Conservation (phyloP, 2,329 filamentous ascomycete genomes). For the Alternaria conjuncta region DNA sequence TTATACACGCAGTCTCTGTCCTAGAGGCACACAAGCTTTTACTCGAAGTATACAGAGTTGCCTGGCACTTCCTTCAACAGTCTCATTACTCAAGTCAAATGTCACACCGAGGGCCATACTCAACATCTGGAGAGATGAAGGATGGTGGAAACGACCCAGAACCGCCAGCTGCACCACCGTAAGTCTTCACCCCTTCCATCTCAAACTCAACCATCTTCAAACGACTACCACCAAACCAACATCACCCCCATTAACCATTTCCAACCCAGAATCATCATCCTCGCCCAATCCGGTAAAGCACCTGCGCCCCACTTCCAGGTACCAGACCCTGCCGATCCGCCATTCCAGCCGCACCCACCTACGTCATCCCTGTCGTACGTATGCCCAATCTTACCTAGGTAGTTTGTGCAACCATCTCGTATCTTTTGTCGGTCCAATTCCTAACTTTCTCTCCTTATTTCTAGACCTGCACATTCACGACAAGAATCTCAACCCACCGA, state of each 20-base stretch:
- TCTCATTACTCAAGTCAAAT: background rate
- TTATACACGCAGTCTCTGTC: background rate
- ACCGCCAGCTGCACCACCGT: conserved; percentile 38
- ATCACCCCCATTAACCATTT: conserved; percentile 7
- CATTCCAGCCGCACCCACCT: conserved; percentile 18
- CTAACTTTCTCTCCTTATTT: background rate
- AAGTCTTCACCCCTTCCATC: conserved; percentile 12
- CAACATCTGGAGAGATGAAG: background rate
- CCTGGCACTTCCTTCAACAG: background rate
- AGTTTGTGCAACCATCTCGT: conserved; percentile 1
- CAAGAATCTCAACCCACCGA: background rate
- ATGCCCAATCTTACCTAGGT: conserved; percentile 15
- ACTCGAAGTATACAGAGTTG: background rate
- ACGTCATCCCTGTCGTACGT: conserved; percentile 36
- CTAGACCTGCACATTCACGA: conserved; percentile 2
- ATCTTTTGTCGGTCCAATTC: background rate
- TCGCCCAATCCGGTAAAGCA: conserved; percentile 27
- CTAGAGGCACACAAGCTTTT: background rate
- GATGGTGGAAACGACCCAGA: conserved; percentile 16
- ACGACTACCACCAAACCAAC: background rate
- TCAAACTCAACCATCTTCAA: background rate
- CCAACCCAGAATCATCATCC: conserved; percentile 30
- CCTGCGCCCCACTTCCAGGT: conserved; percentile 25
- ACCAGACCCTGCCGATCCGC: conserved; percentile 25
- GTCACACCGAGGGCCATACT: background rate